Conservation (phyloP, 345 rosid genomes). For the Geranium rotundifolium region DNA sequence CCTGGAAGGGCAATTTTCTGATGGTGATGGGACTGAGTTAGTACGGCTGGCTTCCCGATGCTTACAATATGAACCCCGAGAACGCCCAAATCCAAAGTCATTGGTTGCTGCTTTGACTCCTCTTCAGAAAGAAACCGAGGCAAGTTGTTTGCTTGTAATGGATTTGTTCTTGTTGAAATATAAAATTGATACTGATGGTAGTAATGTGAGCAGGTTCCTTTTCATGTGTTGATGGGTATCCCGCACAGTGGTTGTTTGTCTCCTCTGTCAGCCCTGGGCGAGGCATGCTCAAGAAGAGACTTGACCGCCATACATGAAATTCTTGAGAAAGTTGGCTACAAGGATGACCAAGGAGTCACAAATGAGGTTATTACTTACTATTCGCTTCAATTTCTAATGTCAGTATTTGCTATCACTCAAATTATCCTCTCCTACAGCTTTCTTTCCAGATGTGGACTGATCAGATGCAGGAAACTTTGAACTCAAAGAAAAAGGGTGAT, state of each 20-base stretch:
- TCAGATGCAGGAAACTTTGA: constrained; percentile 84
- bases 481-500: constrained; percentile 80
- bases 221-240: constrained; percentile 74
- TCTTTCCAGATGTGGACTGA: constrained; percentile 98
- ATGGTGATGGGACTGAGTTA: constrained; percentile 77
- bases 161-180: constrained; percentile 1
- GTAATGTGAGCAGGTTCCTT: constrained; percentile 50
- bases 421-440: constrained; percentile 34
- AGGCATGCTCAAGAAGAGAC: constrained; percentile 87
- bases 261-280: constrained; percentile 67
- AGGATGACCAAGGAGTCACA: constrained; percentile 75
- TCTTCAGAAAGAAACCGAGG: constrained; percentile 82
- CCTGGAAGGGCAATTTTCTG: constrained; percentile 80
- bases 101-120: constrained; percentile 67
- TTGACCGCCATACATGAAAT: constrained; percentile 73
- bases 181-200: too few relatives aligned
- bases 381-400: not conserved
- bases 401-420: not conserved
- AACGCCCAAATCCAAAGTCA: constrained; percentile 73
- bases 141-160: constrained; percentile 13
- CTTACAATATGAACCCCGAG: constrained; percentile 87
- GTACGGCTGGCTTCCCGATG: constrained; percentile 88
- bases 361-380: constrained; percentile 45
- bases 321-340: constrained; percentile 60
- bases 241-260: constrained; percentile 45